Evolutionary conservation across 2,329 filamentous ascomycete species (phyloP), one percentile per base, ranked within the genome.

Genomic region (Taxawa tesnikishii): DNA sequence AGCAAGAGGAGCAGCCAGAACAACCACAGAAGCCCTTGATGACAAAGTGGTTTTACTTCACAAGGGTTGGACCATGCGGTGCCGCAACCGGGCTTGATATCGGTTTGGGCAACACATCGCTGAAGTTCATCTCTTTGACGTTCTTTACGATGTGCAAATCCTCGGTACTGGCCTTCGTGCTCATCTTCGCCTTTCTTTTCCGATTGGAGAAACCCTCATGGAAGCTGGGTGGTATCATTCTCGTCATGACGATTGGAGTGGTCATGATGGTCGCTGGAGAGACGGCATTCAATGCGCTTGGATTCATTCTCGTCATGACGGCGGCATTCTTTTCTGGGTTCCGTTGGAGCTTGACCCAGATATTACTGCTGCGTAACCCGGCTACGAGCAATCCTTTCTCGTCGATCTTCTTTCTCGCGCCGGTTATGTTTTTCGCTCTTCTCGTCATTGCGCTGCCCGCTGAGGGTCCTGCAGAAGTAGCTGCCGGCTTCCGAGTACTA

Each of bases 111-210:
- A 98, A 98, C 52, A 94, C 84, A 56, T 93, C 84, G 32, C 67
- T 98, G 46, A 90, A 88, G 57, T 94, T 92, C 55, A 96, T 98
- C 47, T 87, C 83, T 26, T 73, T 98, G 44, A 94, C 88, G 7
- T 98, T 98, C 55, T 93, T 94, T 59, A 98, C 90, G 38, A 96
- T 98, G 90, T 96, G 90, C 62, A 98, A 98, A 69, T 96, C 88
- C 5, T 94, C 87, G 7, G 83, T 88, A 11, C 72, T 98, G 14
- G 87, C 83, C 27, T 98, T 96, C 52, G 90, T 98, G 33, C 76
- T 98, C 14, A 58, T 94, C 29, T 98, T 98, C 53, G 90, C 90
- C 40, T 94, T 98, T 51, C 55, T 93, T 29, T 96, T 98, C 63
- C 77, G 82, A 32, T 75, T 98, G 32, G 90, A 98, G 58, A 73